Base-by-base conservation (phyloP, 2,329 filamentous ascomycete species). In the Penicillium sp. region DNA sequence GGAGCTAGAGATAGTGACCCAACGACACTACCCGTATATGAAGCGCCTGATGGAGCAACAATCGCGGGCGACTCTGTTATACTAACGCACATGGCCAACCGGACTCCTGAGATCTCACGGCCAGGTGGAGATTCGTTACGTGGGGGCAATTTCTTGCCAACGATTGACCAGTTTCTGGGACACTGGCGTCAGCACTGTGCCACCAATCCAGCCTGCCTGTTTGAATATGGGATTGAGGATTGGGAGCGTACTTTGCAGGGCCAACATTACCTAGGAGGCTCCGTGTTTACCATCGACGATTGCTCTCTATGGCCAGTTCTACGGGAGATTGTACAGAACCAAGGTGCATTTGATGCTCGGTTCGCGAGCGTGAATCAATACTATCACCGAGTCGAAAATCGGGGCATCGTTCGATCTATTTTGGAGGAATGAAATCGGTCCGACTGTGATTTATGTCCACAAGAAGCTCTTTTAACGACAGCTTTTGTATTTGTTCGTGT, bases 231-330 rank as follows among this genome's bases (percentile, higher is more conserved):
- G 10, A 47, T 76, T 7, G 58, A 67, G 10, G 50, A 57, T 8
- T 78, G 74, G 72, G 76, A 78, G 51, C 53, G 61, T 16, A 57
- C 60, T 19, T 50, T 76, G 3, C 60, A 65, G 19, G 70, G 67
- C 13, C 62, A 67, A 38, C 56, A 70, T 39, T 78, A 75, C 53
- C 67, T 78, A 16, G 67, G 69, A 15, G 76, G 76, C 2, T 55
- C 64, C 4, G 50, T 62, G 0, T 72, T 78, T 50, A 68, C 69
- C 2, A 70, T 78, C 33, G 77, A 77, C 47, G 77, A 79, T 58
- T 78, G 76, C 55, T 69, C 73, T 2, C 66, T 79, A 38, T 79
- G 77, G 77, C 74, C 77, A 2, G 67, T 79, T 2, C 54, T 79
- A 8, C 62, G 72, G 46, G 70, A 76, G 29, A 74, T 78, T 19